Evolutionary conservation across 495 filamentous ascomycete species (phyloP).

Genomic region (Neurospora pannonica): DNA sequence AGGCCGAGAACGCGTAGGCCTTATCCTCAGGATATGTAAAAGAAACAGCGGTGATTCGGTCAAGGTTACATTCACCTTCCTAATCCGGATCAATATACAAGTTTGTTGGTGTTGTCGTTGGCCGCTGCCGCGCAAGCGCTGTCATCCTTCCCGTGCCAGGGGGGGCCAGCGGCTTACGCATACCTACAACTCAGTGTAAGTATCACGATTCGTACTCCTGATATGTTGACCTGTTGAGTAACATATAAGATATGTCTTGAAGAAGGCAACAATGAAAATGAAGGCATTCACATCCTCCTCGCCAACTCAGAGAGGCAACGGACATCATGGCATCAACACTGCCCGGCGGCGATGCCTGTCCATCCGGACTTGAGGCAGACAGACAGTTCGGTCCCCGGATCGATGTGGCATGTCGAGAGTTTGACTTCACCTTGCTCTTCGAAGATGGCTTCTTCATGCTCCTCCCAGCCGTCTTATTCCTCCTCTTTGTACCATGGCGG

Average conservation of each 20-base stretch:
- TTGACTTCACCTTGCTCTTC: slow-evolving; percentile 31
- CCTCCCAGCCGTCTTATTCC: slow-evolving; percentile 20
- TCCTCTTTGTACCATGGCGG: slow-evolving; percentile 17
- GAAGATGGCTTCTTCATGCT: slow-evolving; percentile 24
- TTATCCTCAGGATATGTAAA: neutral
- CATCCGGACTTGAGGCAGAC: neutral
- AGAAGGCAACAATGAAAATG: neutral
- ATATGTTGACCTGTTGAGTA: neutral
- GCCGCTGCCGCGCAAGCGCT: neutral
- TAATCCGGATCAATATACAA: neutral
- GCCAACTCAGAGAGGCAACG: neutral
- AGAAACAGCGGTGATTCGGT: neutral
- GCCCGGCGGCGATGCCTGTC: neutral
- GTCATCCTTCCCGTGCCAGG: neutral
- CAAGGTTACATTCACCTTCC: neutral
- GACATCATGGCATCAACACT: neutral
- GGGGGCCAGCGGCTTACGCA: neutral
- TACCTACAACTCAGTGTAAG: neutral
- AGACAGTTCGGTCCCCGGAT: slow-evolving; percentile 21
- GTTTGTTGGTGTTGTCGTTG: neutral
- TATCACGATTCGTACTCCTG: neutral
- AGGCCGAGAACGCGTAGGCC: neutral
- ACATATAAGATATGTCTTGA: neutral
- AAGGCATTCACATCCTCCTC: neutral
- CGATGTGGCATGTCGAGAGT: slow-evolving; percentile 17